Evolutionary conservation across 2,329 filamentous ascomycete species (phyloP), one percentile per base, ranked within the genome.

Genomic region (Calonectria pauciramosa): DNA sequence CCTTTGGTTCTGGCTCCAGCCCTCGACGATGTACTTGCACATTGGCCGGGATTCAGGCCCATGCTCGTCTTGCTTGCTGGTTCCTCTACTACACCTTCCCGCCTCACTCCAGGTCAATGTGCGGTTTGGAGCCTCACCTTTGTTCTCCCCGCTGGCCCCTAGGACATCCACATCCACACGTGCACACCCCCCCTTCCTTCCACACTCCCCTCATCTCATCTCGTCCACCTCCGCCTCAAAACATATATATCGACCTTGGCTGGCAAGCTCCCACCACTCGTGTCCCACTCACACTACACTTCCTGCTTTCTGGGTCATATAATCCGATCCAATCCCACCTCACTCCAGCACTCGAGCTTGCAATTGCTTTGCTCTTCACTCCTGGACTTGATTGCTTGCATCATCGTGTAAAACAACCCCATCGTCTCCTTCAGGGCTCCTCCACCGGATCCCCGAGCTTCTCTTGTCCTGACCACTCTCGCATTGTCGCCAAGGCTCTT

Each of bases 51-150:
- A 79, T 79, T 79, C 78, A 78, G 74, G 73, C 75, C 74, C 74
- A 74, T 72, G 71, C 34, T 75, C 72, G 44, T 47, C n/a, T 36
- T 36, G 56, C 56, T 68, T 47, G 44, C 20, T 47, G 44, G 74
- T 52, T 77, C 74, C 71, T 79, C 51, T 23, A 36, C 79, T 80
- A 71, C 68, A 74, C 49, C 75, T 77, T 60, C 67, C 73, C 80
- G 80, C 80, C 80, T 81, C 80, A 81, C 80, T 79, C 52, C 32
- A 34, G 36, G 28, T 68, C 72, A 81, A 80, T 78, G 79, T 81
- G 80, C 80, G 68, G 72, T 80, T 81, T 78, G 56, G 78, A 81
- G 80, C 80, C 80, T 81, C 80, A 76, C 73, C 70, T 75, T 79
- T 70, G 54, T 52, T 70, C 60, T 64, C 59, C 23, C 54, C 54